These are phyloP conservation scores for Xerocomellus dryophilus DNA, from an alignment of 768 basidiomycete species.

Conservation along the genomic window DNA sequence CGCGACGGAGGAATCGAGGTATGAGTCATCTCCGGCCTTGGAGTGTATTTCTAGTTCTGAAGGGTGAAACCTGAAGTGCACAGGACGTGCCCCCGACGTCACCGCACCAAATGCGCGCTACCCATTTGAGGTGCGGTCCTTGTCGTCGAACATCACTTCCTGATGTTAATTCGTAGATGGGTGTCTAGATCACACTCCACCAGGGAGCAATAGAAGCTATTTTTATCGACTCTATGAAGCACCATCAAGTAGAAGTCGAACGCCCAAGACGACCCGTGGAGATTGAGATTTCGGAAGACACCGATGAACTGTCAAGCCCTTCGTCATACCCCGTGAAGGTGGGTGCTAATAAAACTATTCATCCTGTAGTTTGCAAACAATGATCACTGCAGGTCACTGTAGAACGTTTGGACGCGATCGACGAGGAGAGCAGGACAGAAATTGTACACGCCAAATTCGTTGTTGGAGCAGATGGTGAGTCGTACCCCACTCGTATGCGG, in stretches of 20 bases:
- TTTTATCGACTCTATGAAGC: conserved; percentile 40
- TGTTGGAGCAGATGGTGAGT: conserved; percentile 35
- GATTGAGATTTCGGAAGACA: conserved; percentile 36
- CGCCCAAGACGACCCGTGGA: conserved; percentile 33
- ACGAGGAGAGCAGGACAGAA: conserved; percentile 32
- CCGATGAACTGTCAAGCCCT: conserved; percentile 34
- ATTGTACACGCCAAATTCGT: conserved; percentile 35
- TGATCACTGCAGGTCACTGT: conserved; percentile 20
- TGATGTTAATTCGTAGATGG: neutral
- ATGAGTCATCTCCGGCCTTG: neutral
- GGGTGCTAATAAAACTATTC: neutral
- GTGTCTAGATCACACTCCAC: conserved; percentile 33
- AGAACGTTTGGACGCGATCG: conserved; percentile 23
- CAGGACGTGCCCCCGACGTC: conserved; percentile 60
- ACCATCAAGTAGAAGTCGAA: conserved; percentile 34
- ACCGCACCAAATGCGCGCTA: conserved; percentile 61
- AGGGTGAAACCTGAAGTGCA: conserved; percentile 42
- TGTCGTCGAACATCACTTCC: neutral
- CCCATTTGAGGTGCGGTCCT: conserved; percentile 59
- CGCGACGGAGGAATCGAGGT: conserved; percentile 62
- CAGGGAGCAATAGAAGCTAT: conserved; percentile 44
- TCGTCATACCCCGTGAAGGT: conserved; percentile 34
- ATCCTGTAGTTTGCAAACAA: neutral
- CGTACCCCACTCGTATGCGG: neutral
- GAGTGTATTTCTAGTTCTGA: neutral